These are phyloP conservation scores for Rhodotorula sp. DNA, from an alignment of 1,284 basidiomycete genomes.

Conservation along the genomic window DNA sequence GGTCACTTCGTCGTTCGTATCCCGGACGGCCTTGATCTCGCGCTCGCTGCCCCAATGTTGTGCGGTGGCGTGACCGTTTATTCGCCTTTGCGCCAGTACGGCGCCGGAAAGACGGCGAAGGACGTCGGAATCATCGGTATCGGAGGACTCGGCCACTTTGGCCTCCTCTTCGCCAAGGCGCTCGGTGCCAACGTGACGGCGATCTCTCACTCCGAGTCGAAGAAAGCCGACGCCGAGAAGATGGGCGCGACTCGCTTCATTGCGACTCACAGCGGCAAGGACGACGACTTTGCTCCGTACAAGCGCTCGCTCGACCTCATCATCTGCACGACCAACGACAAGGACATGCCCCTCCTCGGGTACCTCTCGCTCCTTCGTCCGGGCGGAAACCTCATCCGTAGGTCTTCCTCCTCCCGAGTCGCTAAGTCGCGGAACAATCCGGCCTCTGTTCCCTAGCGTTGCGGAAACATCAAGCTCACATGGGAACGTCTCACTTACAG, in stretches of 20 bases:
- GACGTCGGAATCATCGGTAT: constrained; percentile 55
- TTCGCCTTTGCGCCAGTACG: constrained; percentile 53
- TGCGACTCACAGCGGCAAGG: constrained; percentile 46
- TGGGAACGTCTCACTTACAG: constrained; percentile 30
- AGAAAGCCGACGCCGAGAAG: constrained; percentile 42
- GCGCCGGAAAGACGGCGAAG: constrained; percentile 55
- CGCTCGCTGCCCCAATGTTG: constrained; percentile 52
- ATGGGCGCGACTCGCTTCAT: constrained; percentile 53
- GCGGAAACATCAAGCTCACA: background rate
- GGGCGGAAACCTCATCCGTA: constrained; percentile 48
- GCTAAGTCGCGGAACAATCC: constrained; percentile 29
- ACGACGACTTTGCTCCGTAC: constrained; percentile 46
- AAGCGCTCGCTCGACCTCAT: constrained; percentile 53
- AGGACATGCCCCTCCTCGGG: constrained; percentile 48
- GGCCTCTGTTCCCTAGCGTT: constrained; percentile 18
- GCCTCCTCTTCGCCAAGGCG: constrained; percentile 48
- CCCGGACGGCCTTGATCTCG: constrained; percentile 49
- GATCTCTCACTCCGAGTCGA: constrained; percentile 53
- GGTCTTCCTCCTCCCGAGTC: constrained; percentile 14
- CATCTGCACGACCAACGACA: constrained; percentile 52
- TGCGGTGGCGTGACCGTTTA: constrained; percentile 42
- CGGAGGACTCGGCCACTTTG: constrained; percentile 47
- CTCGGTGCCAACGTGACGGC: constrained; percentile 52
- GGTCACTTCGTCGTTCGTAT: constrained; percentile 51
- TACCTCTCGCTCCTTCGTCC: constrained; percentile 52